A percentile compares a stretch with the other conserved stretches of the same genome.
These are phyloP conservation scores for Didymella pomorum DNA, from an alignment of 2,329 filamentous ascomycete species.

Conservation along the genomic window DNA sequence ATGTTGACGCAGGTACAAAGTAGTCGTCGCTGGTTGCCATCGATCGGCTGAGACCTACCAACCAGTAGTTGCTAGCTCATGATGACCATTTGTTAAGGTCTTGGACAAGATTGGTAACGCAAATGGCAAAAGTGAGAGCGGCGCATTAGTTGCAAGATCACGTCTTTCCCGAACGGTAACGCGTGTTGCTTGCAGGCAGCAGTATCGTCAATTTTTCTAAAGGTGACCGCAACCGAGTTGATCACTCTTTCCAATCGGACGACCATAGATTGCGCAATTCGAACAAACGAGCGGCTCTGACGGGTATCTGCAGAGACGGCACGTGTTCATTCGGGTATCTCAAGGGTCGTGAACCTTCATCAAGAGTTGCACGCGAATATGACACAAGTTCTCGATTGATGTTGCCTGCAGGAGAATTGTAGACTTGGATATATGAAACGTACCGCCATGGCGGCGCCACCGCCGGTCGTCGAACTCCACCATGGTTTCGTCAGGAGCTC, in stretches of 20 bases:
- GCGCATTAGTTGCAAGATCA: neutral
- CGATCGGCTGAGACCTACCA: neutral
- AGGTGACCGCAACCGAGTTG: neutral
- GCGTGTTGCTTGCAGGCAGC: neutral
- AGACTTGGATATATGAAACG: neutral
- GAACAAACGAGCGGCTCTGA: neutral
- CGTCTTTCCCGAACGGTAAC: too few species aligned
- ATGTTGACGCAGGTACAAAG: conserved; percentile 6
- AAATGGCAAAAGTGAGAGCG: neutral
- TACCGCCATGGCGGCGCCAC: neutral
- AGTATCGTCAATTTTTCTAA: neutral
- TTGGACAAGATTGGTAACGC: neutral
- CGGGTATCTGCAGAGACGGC: neutral
- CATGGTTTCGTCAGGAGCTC: neutral
- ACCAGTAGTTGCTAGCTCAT: neutral
- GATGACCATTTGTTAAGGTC: neutral
- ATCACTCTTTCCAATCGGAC: neutral
- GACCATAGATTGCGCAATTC: neutral
- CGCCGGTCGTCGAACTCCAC: neutral
- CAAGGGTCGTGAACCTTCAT: neutral
- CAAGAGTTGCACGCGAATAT: neutral
- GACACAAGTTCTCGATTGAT: neutral
- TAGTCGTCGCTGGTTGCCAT: neutral
- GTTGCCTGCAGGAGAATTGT: neutral
- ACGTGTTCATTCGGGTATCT: neutral